A percentile compares a stretch with the other conserved stretches of the same genome.
phyloP scores from a whole-genome alignment of 2,329 filamentous ascomycete species.

The Colletotrichum sp. region DNA sequence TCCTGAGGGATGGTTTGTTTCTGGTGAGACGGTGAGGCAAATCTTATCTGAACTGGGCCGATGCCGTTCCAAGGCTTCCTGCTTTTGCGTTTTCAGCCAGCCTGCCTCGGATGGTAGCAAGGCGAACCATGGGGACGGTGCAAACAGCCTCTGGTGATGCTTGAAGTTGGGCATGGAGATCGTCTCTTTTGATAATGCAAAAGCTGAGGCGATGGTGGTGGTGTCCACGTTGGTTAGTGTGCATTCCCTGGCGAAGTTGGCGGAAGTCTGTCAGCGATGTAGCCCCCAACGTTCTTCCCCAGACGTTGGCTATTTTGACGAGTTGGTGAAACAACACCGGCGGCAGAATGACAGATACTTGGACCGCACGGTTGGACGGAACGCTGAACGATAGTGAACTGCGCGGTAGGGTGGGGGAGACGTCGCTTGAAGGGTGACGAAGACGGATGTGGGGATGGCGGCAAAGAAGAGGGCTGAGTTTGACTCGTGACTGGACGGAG shows the following conservation, averaged over 20 bases:
- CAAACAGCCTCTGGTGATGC: background rate
- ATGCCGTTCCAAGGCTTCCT: background rate
- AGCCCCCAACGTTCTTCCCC: background rate
- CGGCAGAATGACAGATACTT: background rate
- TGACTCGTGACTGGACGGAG: constrained; percentile 1
- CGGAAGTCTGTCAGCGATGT: background rate
- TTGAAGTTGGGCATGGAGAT: background rate
- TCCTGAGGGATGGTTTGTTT: background rate
- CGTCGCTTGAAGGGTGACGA: background rate
- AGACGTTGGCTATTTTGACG: background rate
- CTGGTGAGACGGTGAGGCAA: background rate
- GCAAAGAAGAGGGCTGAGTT: background rate
- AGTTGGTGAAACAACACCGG: background rate
- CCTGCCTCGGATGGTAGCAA: background rate
- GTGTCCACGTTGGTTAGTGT: background rate
- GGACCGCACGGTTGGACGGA: background rate
- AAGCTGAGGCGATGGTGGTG: background rate
- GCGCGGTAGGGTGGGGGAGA: background rate
- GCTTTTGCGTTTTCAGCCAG: background rate
- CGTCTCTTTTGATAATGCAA: background rate
- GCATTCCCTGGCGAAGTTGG: background rate
- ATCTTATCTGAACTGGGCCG: background rate
- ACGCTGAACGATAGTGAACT: background rate
- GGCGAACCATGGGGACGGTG: background rate
- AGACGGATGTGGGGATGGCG: background rate